Base-by-base conservation (phyloP, 306 rosid species). In the Vigna nakashimae region DNA sequence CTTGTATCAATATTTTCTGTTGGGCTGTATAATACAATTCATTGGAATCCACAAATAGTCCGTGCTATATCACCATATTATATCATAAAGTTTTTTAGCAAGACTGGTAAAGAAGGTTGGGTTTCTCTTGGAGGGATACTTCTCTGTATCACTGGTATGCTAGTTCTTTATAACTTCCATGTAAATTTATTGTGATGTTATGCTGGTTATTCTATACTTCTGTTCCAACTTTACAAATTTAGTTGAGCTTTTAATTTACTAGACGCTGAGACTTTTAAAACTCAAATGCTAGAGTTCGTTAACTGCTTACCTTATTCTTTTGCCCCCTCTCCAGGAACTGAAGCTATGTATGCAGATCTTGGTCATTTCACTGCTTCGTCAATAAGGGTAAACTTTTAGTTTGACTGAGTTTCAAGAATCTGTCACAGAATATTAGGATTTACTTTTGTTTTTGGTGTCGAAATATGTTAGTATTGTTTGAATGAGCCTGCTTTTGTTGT, bases 311-410 rank as follows among this genome's bases (percentile, higher is more conserved):
- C 57, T 57, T 53, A 75, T n/a, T 68, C 36, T 74, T 79, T 65
- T 50, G 26, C 30, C 70, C 50, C 12, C 20, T 71, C 38, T 17
- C 78, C 83, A 92, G 98, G 98, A 79, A 86, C 96, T 24, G 98
- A 93, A 80, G 98, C 98, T 48, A 93, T 91, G 96, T 93, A 84
- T 87, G 98, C 96, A 6, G 98, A 91, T 87, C 98, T 93, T 82
- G 96, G 96, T 73, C 98, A 92, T 85, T 92, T 92, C 88, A 92
- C 94, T 71, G 92, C 96, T 70, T 72, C 43, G 49, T 90, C 98
- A 0, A 92, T 92, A 76, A 92, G 98, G 89, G 98, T 92, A 73
- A 82, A 93, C 76, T 46, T 65, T 4, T 56, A 24, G 62, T 65
- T 65, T 53, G 24, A 63, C 63, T 65, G 50, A 52, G 46, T 79